Conservation (phyloP, 805 yeast genomes). For the Candida michaelii region DNA sequence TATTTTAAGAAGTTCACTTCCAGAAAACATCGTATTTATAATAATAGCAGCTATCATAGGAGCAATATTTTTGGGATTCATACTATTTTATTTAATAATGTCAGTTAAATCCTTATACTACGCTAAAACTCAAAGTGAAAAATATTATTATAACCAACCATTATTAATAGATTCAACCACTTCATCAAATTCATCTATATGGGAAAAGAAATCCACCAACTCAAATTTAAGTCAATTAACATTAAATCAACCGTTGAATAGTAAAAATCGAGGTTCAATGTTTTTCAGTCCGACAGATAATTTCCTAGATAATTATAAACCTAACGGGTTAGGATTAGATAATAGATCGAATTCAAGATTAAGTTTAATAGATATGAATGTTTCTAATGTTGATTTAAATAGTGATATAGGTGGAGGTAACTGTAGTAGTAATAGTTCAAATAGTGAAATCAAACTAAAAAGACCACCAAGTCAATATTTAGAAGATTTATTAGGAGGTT, state of each 20-base stretch:
- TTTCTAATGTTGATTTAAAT: background rate
- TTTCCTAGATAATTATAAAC: background rate
- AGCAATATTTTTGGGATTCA: conserved; percentile 17
- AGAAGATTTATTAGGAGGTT: conserved; percentile 39
- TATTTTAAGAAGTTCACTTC: conserved; percentile 22
- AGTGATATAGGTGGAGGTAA: background rate
- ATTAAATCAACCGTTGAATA: conserved; percentile 20
- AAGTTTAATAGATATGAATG: conserved; percentile 4
- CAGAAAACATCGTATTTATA: conserved; percentile 44
- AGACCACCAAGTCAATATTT: conserved; percentile 45
- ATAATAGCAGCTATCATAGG: conserved; percentile 38
- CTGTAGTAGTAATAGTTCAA: too few species aligned
- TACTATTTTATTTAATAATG: conserved; percentile 21
- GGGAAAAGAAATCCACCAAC: conserved; percentile 19
- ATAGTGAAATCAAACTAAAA: background rate
- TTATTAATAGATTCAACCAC: conserved; percentile 2
- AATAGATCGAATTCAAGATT: background rate
- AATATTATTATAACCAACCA: conserved; percentile 22
- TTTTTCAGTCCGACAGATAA: conserved; percentile 49
- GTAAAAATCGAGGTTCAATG: conserved; percentile 42
- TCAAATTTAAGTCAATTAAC: conserved; percentile 15
- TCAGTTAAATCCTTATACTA: conserved; percentile 22
- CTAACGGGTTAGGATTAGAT: background rate
- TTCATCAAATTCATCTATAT: conserved; percentile 19
- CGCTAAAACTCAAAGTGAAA: conserved; percentile 35